Evolutionary conservation across 169 alveolate genomes (phyloP).

Genomic region (Plasmodium vivax): DNA sequence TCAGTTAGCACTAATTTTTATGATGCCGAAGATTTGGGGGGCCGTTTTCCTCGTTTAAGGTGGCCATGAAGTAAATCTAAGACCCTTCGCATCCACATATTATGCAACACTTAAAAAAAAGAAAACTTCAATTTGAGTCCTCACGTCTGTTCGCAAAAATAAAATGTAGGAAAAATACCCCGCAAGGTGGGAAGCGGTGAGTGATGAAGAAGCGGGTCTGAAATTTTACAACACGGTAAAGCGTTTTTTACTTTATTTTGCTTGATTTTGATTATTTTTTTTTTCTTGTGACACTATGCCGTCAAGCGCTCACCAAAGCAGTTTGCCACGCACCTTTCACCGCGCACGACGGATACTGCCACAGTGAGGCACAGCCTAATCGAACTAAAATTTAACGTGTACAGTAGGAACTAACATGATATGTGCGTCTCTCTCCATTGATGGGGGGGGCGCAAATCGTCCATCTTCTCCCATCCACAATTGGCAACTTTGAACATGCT

Average conservation of each 20-base stretch:
- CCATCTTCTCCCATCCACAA: not conserved
- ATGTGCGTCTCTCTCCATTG: not conserved
- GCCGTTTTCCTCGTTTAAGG: not conserved
- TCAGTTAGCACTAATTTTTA: not conserved
- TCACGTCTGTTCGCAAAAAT: not conserved
- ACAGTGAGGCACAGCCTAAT: not conserved
- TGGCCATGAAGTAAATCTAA: not conserved
- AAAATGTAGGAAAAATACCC: not conserved
- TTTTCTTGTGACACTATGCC: not conserved
- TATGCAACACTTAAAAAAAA: not conserved
- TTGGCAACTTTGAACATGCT: not conserved
- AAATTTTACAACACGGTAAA: not conserved
- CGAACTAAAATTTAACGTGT: not conserved
- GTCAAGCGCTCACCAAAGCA: not conserved
- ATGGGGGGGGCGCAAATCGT: not conserved
- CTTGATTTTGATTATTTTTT: not conserved
- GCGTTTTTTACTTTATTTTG: not conserved
- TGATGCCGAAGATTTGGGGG: not conserved
- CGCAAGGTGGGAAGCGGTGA: not conserved
- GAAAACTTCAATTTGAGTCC: not conserved
- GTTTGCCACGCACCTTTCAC: not conserved
- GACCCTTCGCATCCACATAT: not conserved
- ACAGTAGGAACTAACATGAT: not conserved
- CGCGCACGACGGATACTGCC: not conserved
- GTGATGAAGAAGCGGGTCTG: not conserved